phyloP scores from a whole-genome alignment of 202 grass and related monocot genomes.

The Panicum virgatum region DNA sequence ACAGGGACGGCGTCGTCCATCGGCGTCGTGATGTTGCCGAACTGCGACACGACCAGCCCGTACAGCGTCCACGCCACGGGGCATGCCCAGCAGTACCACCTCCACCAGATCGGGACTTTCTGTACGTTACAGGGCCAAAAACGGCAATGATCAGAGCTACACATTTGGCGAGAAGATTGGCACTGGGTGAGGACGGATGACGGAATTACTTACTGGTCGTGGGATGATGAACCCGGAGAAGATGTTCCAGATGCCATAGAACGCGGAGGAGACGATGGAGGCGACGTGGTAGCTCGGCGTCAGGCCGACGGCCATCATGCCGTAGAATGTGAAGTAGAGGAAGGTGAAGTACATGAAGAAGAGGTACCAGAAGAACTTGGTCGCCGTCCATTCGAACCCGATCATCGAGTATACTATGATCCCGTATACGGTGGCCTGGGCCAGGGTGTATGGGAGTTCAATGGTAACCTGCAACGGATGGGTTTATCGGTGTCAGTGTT shows the following conservation, averaged over 20 bases:
- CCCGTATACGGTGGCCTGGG: conserved; percentile 66
- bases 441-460: conserved; percentile 76
- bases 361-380: conserved; percentile 88
- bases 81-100: conserved; percentile 74
- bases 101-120: conserved; percentile 85
- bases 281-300: conserved; percentile 81
- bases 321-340: conserved; percentile 94
- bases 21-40: conserved; percentile 47
- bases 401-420: conserved; percentile 86
- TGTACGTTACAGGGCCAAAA: conserved; percentile 14
- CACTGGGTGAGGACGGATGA: background rate
- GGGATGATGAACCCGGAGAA: conserved; percentile 86
- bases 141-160: background rate
- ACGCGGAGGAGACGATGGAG: conserved; percentile 67
- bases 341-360: conserved; percentile 92
- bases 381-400: conserved; percentile 75
- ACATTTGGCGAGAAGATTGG: background rate
- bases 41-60: conserved; percentile 73
- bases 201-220: conserved; percentile 48
- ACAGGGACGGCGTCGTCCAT: conserved; percentile 40
- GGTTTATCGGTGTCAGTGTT: background rate
- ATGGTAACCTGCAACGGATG: conserved; percentile 62
- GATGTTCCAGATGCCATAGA: conserved; percentile 80
- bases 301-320: conserved; percentile 90
- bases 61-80: conserved; percentile 81